A percentile compares a stretch with the other conserved stretches of the same genome.
phyloP scores from a whole-genome alignment of 2,329 filamentous ascomycete genomes.

The Leptographium procerum region DNA sequence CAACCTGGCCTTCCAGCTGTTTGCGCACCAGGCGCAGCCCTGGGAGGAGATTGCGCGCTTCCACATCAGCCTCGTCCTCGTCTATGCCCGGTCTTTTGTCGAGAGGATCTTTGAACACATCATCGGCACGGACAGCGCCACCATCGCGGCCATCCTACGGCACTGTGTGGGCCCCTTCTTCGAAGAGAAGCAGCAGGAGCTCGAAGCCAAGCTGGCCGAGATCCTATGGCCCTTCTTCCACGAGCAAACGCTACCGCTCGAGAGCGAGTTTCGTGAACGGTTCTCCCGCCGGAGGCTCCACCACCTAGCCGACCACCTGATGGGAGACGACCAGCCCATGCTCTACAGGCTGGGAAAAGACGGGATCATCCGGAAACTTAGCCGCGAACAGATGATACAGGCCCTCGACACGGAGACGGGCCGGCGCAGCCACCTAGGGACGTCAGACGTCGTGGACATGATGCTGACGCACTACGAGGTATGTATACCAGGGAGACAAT shows the following conservation, averaged over 20 bases:
- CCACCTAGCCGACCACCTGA: no score
- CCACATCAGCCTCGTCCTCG: conserved; percentile 22
- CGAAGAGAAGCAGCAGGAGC: conserved; percentile 13
- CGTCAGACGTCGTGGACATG: conserved; percentile 27
- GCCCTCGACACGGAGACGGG: conserved; percentile 20
- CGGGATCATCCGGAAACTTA: no score
- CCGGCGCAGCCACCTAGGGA: no score
- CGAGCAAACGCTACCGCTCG: conserved; percentile 22
- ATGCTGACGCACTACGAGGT: conserved; percentile 34
- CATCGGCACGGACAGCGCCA: neutral
- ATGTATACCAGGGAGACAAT: neutral
- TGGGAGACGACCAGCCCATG: no score
- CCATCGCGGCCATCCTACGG: conserved; percentile 14
- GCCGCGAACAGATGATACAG: neutral
- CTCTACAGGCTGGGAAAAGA: no score
- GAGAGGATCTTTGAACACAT: conserved; percentile 24
- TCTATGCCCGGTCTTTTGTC: conserved; percentile 23
- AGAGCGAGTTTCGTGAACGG: conserved; percentile 19
- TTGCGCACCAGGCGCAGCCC: conserved; percentile 24
- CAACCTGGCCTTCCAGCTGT: conserved; percentile 26
- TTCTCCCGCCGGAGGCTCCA: no score
- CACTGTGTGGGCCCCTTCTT: conserved; percentile 15
- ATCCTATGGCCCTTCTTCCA: conserved; percentile 24
- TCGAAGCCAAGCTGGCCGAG: conserved; percentile 26
- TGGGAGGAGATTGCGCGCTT: conserved; percentile 26